Base-by-base conservation (phyloP, 768 basidiomycete species). In the Tubosaeta sp. region DNA sequence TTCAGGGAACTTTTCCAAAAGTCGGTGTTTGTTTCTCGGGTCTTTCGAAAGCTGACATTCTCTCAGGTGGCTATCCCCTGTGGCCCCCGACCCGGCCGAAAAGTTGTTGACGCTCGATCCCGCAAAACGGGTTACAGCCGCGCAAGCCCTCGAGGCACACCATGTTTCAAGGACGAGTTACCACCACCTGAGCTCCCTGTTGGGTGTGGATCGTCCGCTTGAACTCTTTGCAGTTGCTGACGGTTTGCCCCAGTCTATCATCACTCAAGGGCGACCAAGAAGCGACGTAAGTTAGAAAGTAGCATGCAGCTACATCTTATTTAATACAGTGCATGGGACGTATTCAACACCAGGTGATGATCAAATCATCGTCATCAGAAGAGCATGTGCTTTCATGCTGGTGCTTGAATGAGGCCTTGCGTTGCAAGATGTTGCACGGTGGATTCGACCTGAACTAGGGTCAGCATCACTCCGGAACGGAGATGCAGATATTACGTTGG, bases 201-300 rank as follows among this genome's bases (percentile, higher is more conserved):
- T 17, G 87, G 91, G 93, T 95, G 63, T 47, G 88, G 79, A 13
- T 16, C 16, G 6, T 3, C 13, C 37, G 32, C 2, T 35, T 48
- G 9, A n/a, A n/a, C 14, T 50, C 51, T 39, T 35, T 41, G 48
- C 39, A 10, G 17, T 25, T 44, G 16, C 43, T 62, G 38, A 57
- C 38, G 43, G 12, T 38, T 29, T 35, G 17, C 19, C 42, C 17
- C 56, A 95, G 94, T 48, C 71, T 98, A 52, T 80, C 86, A 12
- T 79, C 79, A 12, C 71, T 97, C 38, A 84, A 91, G 65, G 95
- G 97, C 42, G 97, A 98, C 87, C 52, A 89, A 84, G 73, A 87
- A 88, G 70, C 77, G 83, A 66, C 80, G 80, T 72, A 86, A 80
- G 76, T 76, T 76, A 56, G 86, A 84, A 69, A 70, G 61, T 68